These are phyloP conservation scores for Aspergillus sp. DNA, from an alignment of 2,329 filamentous ascomycete genomes.

Conservation along the genomic window DNA sequence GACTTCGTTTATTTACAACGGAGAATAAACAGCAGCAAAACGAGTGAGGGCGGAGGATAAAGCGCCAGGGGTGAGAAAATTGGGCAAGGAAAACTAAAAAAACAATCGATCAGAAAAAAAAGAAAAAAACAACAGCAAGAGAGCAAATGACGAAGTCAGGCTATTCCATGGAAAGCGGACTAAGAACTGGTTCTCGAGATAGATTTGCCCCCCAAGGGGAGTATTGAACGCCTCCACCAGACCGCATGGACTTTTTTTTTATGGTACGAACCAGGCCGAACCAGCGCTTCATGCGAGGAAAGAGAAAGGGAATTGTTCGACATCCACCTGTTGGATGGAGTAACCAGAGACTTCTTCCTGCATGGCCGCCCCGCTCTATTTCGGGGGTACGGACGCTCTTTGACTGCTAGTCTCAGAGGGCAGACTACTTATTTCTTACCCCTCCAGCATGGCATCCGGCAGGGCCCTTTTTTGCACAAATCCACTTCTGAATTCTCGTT, in stretches of 20 bases:
- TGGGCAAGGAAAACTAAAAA: conserved; percentile 6
- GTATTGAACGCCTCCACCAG: no score
- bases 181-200: no score
- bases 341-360: no score
- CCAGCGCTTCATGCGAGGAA: no score
- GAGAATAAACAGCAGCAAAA: conserved; percentile 2
- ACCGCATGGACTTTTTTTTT: no score
- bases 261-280: no score
- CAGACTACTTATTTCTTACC: neutral
- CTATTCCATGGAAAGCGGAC: no score
- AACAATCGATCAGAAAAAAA: conserved; percentile 11
- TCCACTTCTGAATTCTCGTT: conserved; percentile 2
- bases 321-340: no score
- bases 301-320: no score
- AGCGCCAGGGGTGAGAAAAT: conserved; percentile 4
- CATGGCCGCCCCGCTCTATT: conserved; percentile 7
- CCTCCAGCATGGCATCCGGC: neutral
- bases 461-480: conserved; percentile 4
- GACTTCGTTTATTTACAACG: conserved; percentile 16
- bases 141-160: neutral
- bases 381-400: conserved; percentile 3
- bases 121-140: conserved; percentile 3
- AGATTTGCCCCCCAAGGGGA: no score
- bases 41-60: no score
- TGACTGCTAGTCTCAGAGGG: neutral